These are phyloP conservation scores for Aspergillus costaricaensis DNA, from an alignment of 2,329 filamentous ascomycete species.

Conservation along the genomic window DNA sequence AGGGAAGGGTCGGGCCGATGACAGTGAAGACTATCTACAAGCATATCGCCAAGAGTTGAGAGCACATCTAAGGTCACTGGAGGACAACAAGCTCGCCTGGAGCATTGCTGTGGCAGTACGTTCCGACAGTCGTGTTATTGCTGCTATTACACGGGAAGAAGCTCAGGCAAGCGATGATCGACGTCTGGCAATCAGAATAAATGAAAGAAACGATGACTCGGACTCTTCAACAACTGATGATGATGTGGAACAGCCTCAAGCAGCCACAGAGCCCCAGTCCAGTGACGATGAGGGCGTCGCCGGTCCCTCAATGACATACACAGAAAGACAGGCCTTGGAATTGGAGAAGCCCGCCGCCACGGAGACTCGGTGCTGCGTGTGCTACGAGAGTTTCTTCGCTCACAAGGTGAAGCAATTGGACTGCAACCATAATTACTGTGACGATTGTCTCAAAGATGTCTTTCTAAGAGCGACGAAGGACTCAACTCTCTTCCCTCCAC, in stretches of 20 bases:
- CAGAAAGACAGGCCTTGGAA: not conserved
- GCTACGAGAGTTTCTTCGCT: not conserved
- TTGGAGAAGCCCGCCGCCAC: not conserved
- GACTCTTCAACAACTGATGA: not conserved
- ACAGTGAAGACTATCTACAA: too few relatives aligned
- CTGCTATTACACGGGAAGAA: not conserved
- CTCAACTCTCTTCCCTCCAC: constrained; percentile 9
- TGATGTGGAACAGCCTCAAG: not conserved
- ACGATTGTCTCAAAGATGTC: constrained; percentile 1
- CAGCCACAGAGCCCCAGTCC: not conserved
- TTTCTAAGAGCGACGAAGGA: constrained; percentile 6
- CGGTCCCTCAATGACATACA: not conserved
- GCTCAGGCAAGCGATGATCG: not conserved
- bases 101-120: not conserved
- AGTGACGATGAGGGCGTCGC: not conserved
- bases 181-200: not conserved
- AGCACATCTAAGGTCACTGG: not conserved
- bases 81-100: not conserved
- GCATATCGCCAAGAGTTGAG: too few relatives aligned
- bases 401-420: not conserved
- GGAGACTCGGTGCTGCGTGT: constrained; percentile 1
- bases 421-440: constrained; percentile 6
- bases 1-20: not conserved
- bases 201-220: too few relatives aligned
- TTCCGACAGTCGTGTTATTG: not conserved